Evolutionary conservation across 2,329 filamentous ascomycete species (phyloP).

Genomic region (Cytospora piceae): DNA sequence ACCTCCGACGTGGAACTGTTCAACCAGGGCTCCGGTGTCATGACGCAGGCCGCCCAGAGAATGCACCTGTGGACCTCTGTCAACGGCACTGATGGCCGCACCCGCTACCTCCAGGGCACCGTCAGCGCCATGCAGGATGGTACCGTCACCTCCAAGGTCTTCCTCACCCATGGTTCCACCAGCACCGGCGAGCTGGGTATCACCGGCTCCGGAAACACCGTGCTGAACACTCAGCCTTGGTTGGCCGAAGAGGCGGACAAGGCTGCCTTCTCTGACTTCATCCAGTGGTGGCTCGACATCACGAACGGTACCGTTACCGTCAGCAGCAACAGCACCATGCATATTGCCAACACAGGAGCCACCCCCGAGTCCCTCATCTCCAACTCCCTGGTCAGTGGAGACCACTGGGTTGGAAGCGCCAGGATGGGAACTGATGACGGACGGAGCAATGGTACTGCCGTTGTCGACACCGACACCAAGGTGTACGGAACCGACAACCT

Average conservation of each 20-base stretch:
- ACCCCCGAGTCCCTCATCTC: slow-evolving; percentile 16
- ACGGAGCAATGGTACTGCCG: slow-evolving; percentile 51
- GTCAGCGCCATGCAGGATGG: slow-evolving; percentile 30
- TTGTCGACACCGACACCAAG: slow-evolving; percentile 60
- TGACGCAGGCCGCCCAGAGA: slow-evolving; percentile 35
- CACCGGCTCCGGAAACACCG: slow-evolving; percentile 33
- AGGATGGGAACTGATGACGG: slow-evolving; percentile 60
- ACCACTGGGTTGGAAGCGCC: slow-evolving; percentile 46
- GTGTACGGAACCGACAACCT: slow-evolving; percentile 65
- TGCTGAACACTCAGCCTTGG: slow-evolving; percentile 33
- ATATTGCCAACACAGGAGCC: neutral
- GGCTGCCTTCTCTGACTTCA: slow-evolving; percentile 28
- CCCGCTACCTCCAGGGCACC: slow-evolving; percentile 36
- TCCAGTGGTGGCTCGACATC: slow-evolving; percentile 29
- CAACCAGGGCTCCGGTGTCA: slow-evolving; percentile 32
- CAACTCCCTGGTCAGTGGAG: slow-evolving; percentile 14
- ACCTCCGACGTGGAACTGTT: slow-evolving; percentile 31
- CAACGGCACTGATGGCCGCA: slow-evolving; percentile 33
- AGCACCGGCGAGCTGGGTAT: slow-evolving; percentile 35
- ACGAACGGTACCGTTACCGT: slow-evolving; percentile 14
- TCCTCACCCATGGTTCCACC: slow-evolving; percentile 36
- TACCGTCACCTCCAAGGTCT: slow-evolving; percentile 32
- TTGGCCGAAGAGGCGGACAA: slow-evolving; percentile 33
- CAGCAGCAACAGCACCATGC: slow-evolving; percentile 12
- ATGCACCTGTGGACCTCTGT: slow-evolving; percentile 35